Base-by-base conservation (phyloP, 306 rosid species). In the Abrus pulchellus region DNA sequence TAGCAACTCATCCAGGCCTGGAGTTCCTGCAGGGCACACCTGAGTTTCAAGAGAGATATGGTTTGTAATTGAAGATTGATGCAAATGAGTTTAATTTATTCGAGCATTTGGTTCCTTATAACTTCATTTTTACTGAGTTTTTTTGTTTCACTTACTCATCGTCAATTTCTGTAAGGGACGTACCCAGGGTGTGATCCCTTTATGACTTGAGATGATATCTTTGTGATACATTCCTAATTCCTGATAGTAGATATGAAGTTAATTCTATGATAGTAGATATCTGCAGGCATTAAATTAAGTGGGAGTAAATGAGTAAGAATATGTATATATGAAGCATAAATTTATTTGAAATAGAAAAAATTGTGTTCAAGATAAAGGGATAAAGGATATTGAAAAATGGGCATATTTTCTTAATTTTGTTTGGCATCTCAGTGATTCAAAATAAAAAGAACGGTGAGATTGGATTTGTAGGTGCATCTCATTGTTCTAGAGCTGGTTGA, bases 21-120 rank as follows among this genome's bases (percentile, higher is more conserved):
- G 99, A 96, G 89, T 96, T 96, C 85, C 86, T 96, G 74, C 99
- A 93, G 88, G 88, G 93, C 84, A 93, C 99, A 1, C 99, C 97
- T 20, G 99, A 96, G 89, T 96, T 96, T 96, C 99, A 96, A 85
- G 99, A 96, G 87, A 89, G 99, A 96, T 96, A 96, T 60, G 99
- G 99, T 96, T 87, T 50, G 99, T 90, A 83, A 74, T 73, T 52
- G 36, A 56, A 74, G 34, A 74, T 68, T 59, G 59, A 38, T 78
- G 70, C 73, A n/a, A 77, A 45, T 40, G 34, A 61, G 33, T 71
- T 77, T 72, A 71, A 57, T 49, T 72, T 79, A 49, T 52, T 85
- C 55, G 11, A 54, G 52, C 53, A 68, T 30, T 34, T 68, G 9
- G 77, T 79, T 71, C 66, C 38, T 71, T 75, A 34, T 38, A 48